Conservation (phyloP, 768 basidiomycete species). For the Psilocybe sp. region DNA sequence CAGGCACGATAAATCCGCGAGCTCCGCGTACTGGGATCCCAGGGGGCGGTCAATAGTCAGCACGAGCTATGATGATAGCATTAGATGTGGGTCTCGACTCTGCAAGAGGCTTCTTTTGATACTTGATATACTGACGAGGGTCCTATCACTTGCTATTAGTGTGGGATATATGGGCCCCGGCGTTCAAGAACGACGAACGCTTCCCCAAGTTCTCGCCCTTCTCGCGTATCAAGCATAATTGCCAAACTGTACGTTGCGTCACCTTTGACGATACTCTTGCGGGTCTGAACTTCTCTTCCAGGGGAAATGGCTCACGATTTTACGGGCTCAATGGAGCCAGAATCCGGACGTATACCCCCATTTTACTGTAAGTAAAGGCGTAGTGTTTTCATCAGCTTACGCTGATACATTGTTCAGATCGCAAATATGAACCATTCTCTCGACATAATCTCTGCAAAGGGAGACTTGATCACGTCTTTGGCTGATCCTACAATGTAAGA, state of each 20-base stretch:
- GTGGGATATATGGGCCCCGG: constrained; percentile 65
- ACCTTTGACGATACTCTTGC: not conserved
- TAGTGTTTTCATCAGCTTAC: constrained; percentile 1
- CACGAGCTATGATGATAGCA: constrained; percentile 79
- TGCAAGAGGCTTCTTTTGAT: not conserved
- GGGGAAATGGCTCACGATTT: constrained; percentile 81
- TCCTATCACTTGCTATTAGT: constrained; percentile 39
- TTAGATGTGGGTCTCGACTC: constrained; percentile 53
- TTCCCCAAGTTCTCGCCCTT: constrained; percentile 69
- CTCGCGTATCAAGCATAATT: constrained; percentile 63
- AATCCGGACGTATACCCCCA: constrained; percentile 82
- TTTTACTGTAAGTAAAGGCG: constrained; percentile 57
- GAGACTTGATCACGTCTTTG: constrained; percentile 65
- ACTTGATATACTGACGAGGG: constrained; percentile 2
- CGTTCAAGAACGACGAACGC: constrained; percentile 40
- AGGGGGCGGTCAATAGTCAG: constrained; percentile 76
- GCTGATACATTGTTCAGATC: constrained; percentile 39
- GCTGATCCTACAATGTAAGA: constrained; percentile 54
- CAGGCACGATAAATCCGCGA: constrained; percentile 73
- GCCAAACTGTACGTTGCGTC: constrained; percentile 63
- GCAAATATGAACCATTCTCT: constrained; percentile 79
- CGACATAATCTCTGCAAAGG: constrained; percentile 76
- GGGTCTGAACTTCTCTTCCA: constrained; percentile 22
- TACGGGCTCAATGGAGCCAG: constrained; percentile 75
- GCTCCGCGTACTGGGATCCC: constrained; percentile 85